These are phyloP conservation scores for Botrytis aclada DNA, from an alignment of 2,329 filamentous ascomycete species.

Conservation along the genomic window DNA sequence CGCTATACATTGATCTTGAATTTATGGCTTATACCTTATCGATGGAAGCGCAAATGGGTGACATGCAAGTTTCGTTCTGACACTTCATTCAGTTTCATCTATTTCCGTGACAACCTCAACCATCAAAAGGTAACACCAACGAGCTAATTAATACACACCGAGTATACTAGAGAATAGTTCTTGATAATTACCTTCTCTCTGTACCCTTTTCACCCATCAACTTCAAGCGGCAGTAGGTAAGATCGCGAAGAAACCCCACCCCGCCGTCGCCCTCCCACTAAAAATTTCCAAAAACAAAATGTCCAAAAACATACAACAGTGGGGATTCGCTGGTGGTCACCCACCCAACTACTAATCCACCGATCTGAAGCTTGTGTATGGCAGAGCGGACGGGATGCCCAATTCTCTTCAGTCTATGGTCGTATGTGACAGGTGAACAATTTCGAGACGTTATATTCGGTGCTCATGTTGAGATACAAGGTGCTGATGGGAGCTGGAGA, in stretches of 20 bases:
- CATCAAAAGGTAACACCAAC: neutral
- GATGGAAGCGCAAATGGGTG: neutral
- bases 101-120: neutral
- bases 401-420: conserved; percentile 11
- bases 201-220: accelerated
- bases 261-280: neutral
- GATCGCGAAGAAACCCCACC: accelerated
- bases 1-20: no score
- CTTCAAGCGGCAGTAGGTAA: neutral
- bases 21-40: neutral
- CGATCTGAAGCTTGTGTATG: conserved; percentile 12
- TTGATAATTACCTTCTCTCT: neutral
- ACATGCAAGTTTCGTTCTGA: accelerated
- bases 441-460: accelerated
- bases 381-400: conserved; percentile 10
- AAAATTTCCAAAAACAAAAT: neutral
- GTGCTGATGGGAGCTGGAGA: neutral
- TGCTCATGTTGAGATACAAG: accelerated
- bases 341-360: conserved; percentile 10
- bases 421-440: accelerated
- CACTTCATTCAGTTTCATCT: neutral
- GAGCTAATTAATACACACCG: neutral
- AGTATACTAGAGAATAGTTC: neutral
- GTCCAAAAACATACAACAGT: neutral
- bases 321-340: no score